Evolutionary conservation across 768 basidiomycete species (phyloP).

Genomic region (Cubamyces lactineus): DNA sequence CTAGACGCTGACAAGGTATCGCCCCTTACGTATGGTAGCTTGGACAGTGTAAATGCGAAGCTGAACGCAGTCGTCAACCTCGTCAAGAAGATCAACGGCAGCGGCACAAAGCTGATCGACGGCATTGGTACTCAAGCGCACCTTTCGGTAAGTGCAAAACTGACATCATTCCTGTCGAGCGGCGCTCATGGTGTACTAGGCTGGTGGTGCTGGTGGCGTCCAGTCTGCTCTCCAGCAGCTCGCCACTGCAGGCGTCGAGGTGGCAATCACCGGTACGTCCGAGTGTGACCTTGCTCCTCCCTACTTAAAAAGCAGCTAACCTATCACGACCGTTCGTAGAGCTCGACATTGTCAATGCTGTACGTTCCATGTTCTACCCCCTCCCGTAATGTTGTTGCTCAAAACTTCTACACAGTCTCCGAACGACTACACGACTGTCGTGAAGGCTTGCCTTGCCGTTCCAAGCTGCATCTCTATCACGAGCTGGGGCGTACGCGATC

Average conservation of each 20-base stretch:
- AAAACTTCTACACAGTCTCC: conserved; percentile 21
- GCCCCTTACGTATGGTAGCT: conserved; percentile 38
- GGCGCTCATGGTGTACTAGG: conserved; percentile 26
- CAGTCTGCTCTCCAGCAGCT: conserved; percentile 49
- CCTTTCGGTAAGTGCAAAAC: conserved; percentile 28
- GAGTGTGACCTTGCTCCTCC: no score
- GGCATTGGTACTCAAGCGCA: conserved; percentile 55
- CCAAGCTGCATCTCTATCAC: conserved; percentile 51
- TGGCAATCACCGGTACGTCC: conserved; percentile 52
- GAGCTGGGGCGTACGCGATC: conserved; percentile 52
- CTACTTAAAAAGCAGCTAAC: no score
- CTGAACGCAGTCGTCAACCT: conserved; percentile 42
- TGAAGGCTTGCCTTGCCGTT: conserved; percentile 48
- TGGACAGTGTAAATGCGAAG: conserved; percentile 54
- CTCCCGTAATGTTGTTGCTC: neutral
- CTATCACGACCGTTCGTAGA: conserved; percentile 11
- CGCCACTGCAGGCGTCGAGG: conserved; percentile 44
- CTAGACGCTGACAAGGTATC: neutral
- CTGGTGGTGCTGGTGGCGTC: conserved; percentile 45
- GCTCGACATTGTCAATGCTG: conserved; percentile 33
- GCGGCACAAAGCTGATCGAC: conserved; percentile 44
- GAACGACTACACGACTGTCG: conserved; percentile 50
- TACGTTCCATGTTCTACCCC: conserved; percentile 1
- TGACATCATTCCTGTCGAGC: no score
- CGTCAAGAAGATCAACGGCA: conserved; percentile 46